A percentile compares a stretch with the other conserved stretches of the same genome.
These are phyloP conservation scores for Sporothrix euskadiensis DNA, from an alignment of 2,329 filamentous ascomycete genomes.

Conservation along the genomic window DNA sequence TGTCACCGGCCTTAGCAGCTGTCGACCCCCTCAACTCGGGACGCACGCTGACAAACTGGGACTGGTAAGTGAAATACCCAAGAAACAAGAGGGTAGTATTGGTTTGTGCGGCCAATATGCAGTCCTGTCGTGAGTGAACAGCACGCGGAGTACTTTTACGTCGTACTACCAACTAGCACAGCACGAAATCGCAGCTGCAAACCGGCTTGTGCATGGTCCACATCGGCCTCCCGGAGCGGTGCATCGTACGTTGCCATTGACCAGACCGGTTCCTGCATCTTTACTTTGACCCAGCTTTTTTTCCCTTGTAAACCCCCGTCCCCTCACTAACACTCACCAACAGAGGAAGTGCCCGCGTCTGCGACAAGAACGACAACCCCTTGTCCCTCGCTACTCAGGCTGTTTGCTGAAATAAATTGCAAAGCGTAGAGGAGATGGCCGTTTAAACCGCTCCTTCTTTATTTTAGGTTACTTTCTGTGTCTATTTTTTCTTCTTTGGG, in stretches of 20 bases:
- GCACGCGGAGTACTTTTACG: background rate
- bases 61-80: constrained; percentile 28
- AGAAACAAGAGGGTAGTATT: background rate
- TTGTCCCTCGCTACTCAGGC: constrained; percentile 22
- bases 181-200: constrained; percentile 30
- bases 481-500: no score
- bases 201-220: constrained; percentile 33
- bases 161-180: background rate
- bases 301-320: no score
- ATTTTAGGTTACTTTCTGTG: no score
- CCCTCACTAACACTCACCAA: background rate
- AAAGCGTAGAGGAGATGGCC: no score
- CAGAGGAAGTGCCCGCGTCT: constrained; percentile 32
- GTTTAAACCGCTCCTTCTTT: no score
- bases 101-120: background rate
- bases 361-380: constrained; percentile 32
- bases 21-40: constrained; percentile 26
- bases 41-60: constrained; percentile 32
- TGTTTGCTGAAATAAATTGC: no score
- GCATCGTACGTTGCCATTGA: constrained; percentile 26
- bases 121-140: background rate
- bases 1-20: background rate
- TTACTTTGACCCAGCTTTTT: background rate
- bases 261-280: background rate
- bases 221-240: constrained; percentile 25